Base-by-base conservation (phyloP, 2,329 filamentous ascomycete genomes). In the Aspergillus clavatus region DNA sequence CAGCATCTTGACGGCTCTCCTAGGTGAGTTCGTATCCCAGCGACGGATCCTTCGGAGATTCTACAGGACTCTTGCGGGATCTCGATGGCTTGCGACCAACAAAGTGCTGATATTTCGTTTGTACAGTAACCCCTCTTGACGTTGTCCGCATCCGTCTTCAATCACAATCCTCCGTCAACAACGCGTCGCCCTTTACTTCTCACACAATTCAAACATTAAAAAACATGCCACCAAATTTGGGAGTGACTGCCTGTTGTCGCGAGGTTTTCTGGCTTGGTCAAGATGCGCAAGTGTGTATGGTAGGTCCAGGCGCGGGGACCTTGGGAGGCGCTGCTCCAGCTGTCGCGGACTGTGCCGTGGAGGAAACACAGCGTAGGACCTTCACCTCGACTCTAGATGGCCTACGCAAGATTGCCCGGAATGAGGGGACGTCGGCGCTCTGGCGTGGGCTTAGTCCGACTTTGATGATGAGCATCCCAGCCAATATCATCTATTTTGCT, bases 401-500 rank as follows among this genome's bases (percentile, higher is more conserved):
- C 1, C 70, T 98, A 48, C 82, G 85, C 51, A 98, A 98, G 73
- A 98, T 98, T 59, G 89, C 93, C 12, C 83, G 88, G 38, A 89
- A 97, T 63, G 93, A 98, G 71, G 93, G 93, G 1, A 62, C 89
- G 10, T 79, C 80, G 21, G 93, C 90, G 1, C 71, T 98, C 27
- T 98, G 93, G 91, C 81, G 93, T 50, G 93, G 93, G 0, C 73
- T 98, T 4, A 94, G 87, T n/a, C 91, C 93, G 0, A 98, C 93
- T 0, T 73, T 98, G 18, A 79, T 89, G 53, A 98, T 98, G 93
- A 84, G 89, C 0, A 80, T 98, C 5, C 93, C 93, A 0, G 89
- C 84, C 21, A 98, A 98, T 65, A 93, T 98, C 55, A 97, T 98
- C 54, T 98, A 98, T 70, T 96, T 97, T 61, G 94, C 93, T 10